These are phyloP conservation scores for Candida ovalis DNA, from an alignment of 805 yeast species.

Conservation along the genomic window DNA sequence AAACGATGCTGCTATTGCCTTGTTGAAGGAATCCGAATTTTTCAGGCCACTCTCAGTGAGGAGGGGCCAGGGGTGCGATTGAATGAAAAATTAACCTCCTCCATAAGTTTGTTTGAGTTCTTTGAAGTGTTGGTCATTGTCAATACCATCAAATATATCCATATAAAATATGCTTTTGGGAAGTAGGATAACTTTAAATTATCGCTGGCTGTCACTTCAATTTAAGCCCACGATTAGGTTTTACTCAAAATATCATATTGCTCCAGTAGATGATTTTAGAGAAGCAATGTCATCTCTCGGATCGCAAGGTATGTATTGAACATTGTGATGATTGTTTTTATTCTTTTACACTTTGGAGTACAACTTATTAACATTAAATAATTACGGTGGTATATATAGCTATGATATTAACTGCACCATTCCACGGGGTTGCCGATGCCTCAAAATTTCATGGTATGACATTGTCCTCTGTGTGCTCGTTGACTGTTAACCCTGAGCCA, in stretches of 20 bases:
- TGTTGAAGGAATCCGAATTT: neutral
- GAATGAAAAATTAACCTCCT: neutral
- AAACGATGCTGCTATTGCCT: too few relatives aligned
- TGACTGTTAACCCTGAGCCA: slow-evolving; percentile 75
- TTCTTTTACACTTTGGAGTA: neutral
- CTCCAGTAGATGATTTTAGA: slow-evolving; percentile 27
- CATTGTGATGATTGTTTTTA: slow-evolving; percentile 19
- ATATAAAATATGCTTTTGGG: neutral
- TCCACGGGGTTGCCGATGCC: slow-evolving; percentile 18
- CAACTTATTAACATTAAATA: slow-evolving; percentile 35
- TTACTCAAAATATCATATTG: slow-evolving; percentile 16
- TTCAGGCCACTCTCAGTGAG: neutral
- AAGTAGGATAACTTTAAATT: neutral
- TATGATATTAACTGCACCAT: slow-evolving; percentile 54
- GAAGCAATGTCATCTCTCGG: slow-evolving; percentile 35
- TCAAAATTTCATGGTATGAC: slow-evolving; percentile 66
- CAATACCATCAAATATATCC: neutral
- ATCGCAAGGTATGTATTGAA: slow-evolving; percentile 29
- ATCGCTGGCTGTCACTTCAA: neutral
- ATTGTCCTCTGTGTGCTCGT: slow-evolving; percentile 78
- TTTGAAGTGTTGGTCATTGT: too few relatives aligned
- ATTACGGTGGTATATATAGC: slow-evolving; percentile 37
- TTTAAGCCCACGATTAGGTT: neutral
- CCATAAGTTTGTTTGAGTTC: neutral
- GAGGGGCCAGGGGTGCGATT: neutral